Conservation (phyloP, 2,329 filamentous ascomycete genomes). For the Claviceps fusiformis region DNA sequence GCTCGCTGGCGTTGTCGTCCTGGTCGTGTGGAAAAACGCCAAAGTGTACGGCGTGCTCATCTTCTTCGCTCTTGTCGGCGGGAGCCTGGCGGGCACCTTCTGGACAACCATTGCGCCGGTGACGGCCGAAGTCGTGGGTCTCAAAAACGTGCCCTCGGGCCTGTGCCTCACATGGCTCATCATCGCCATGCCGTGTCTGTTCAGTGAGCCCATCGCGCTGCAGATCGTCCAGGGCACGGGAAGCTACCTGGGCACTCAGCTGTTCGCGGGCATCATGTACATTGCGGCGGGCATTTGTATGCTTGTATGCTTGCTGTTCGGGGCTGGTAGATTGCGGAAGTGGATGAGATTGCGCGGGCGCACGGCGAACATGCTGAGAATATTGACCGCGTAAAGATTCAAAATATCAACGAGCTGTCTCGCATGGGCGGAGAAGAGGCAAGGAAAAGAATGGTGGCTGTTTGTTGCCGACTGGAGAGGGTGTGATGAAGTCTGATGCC, state of each 20-base stretch:
- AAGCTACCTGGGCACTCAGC: conserved; percentile 38
- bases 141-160: conserved; percentile 52
- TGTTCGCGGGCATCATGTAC: conserved; percentile 50
- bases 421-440: conserved; percentile 16
- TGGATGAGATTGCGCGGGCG: conserved; percentile 18
- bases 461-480: conserved; percentile 16
- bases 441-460: conserved; percentile 18
- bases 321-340: conserved; percentile 25
- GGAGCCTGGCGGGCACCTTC: conserved; percentile 56
- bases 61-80: conserved; percentile 59
- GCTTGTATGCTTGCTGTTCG: conserved; percentile 18
- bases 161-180: conserved; percentile 61
- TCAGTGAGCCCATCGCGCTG: conserved; percentile 50
- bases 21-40: conserved; percentile 62
- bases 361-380: conserved; percentile 17
- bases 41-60: conserved; percentile 51
- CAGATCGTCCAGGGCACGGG: conserved; percentile 31
- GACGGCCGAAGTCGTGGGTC: conserved; percentile 58
- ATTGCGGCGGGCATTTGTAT: conserved; percentile 29
- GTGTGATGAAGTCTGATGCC: conserved; percentile 9
- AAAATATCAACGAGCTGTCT: conserved; percentile 17
- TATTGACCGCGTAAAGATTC: conserved; percentile 17
- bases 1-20: conserved; percentile 46
- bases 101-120: conserved; percentile 59
- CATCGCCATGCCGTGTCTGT: conserved; percentile 57